These are phyloP conservation scores for Phaseolus coccineus DNA, from an alignment of 331 rosid genomes.

Conservation along the genomic window DNA sequence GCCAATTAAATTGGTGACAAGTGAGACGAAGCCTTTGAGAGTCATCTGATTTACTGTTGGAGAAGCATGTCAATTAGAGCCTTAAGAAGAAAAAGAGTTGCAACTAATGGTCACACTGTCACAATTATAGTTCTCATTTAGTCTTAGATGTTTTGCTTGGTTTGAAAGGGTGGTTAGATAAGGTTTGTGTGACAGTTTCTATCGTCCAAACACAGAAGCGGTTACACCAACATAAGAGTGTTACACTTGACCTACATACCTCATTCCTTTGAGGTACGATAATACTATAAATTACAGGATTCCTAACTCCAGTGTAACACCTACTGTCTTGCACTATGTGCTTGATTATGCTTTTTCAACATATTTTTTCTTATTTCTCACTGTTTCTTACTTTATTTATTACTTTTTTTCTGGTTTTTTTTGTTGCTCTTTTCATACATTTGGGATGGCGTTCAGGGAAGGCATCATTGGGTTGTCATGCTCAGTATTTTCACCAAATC, in stretches of 20 bases:
- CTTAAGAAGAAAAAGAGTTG: conserved; percentile 51
- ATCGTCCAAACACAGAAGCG: conserved; percentile 53
- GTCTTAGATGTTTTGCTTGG: conserved; percentile 64
- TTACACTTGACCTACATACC: conserved; percentile 72
- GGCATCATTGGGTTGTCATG: background rate
- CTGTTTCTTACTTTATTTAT: background rate
- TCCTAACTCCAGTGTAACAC: conserved; percentile 20
- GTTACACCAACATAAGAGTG: conserved; percentile 84
- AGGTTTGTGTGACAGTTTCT: conserved; percentile 53
- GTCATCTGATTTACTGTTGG: conserved; percentile 55
- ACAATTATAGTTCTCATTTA: conserved; percentile 36
- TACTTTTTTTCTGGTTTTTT: background rate
- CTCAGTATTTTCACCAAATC: conserved; percentile 5
- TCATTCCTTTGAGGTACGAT: conserved; percentile 14
- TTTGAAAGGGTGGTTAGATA: conserved; percentile 65
- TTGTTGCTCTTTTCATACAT: background rate
- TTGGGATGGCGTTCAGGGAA: background rate
- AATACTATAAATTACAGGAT: conserved; percentile 19
- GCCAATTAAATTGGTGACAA: conserved; percentile 55
- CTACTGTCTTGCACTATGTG: conserved; percentile 12
- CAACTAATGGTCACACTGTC: conserved; percentile 40
- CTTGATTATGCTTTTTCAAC: conserved; percentile 12
- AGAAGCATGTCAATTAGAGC: conserved; percentile 38
- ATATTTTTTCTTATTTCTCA: background rate
- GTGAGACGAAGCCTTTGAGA: conserved; percentile 55